A percentile compares a stretch with the other conserved stretches of the same genome.
Conservation (phyloP, 2,329 filamentous ascomycete species). For the Trichoderma hamatum region DNA sequence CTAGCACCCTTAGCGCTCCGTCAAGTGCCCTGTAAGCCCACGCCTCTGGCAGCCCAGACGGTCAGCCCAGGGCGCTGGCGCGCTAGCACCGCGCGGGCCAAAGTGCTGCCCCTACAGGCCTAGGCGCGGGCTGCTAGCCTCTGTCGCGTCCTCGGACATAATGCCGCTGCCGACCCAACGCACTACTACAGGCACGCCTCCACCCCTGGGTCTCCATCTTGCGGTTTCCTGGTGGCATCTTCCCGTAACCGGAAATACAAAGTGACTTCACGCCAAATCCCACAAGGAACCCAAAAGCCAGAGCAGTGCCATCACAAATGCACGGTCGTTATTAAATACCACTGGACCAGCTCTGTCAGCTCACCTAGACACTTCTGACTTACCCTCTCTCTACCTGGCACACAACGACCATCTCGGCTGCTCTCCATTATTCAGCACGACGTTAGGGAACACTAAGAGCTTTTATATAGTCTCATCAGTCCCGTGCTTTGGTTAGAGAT, state of each 20-base stretch:
- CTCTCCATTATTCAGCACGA: slow-evolving; percentile 18
- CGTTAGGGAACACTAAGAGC: not conserved
- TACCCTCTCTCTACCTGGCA: not conserved
- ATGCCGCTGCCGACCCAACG: slow-evolving; percentile 41
- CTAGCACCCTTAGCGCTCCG: not conserved
- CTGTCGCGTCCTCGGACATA: slow-evolving; percentile 45
- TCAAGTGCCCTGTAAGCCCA: slow-evolving; percentile 3
- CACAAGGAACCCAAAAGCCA: not conserved
- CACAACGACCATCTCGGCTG: not conserved
- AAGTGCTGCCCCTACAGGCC: not conserved
- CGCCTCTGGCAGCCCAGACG: not conserved
- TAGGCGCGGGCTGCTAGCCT: not conserved
- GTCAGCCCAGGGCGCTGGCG: not conserved
- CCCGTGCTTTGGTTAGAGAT: slow-evolving; percentile 17
- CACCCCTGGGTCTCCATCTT: slow-evolving; percentile 23
- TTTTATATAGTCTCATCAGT: slow-evolving; percentile 22
- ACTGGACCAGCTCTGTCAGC: slow-evolving; percentile 31
- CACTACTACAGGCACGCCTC: slow-evolving; percentile 32
- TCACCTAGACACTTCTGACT: not conserved
- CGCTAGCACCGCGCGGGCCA: too few species aligned
- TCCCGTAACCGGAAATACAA: slow-evolving; percentile 24
- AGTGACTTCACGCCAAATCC: slow-evolving; percentile 6
- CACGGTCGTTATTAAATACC: slow-evolving; percentile 30
- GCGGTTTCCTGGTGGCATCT: not conserved
- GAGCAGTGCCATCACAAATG: not conserved